Percentiles rank a stretch among this genome's conserved stretches.
These are phyloP conservation scores for Umbelopsis vinacea DNA, from an alignment of 192 early-diverging fungal species.

Conservation along the genomic window DNA sequence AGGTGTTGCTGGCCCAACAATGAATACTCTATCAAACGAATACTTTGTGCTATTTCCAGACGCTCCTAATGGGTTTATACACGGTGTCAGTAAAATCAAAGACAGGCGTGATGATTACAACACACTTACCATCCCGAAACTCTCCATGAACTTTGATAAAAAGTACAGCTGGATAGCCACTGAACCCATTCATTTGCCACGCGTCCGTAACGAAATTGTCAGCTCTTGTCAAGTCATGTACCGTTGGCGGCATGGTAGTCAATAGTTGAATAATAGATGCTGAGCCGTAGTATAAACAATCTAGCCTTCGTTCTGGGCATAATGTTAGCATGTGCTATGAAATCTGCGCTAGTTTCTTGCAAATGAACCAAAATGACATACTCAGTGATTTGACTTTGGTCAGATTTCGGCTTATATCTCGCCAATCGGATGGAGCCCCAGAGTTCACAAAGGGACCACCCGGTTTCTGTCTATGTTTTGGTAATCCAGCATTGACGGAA, in stretches of 20 bases:
- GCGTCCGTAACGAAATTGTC: conserved; percentile 50
- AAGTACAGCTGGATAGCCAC: conserved; percentile 23
- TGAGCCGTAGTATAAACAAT: conserved; percentile 13
- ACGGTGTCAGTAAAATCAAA: not conserved
- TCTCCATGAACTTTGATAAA: conserved; percentile 38
- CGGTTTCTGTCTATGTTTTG: not conserved
- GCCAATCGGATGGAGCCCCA: conserved; percentile 29
- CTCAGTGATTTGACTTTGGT: conserved; percentile 30
- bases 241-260: conserved; percentile 39
- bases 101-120: not conserved
- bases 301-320: not conserved
- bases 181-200: conserved; percentile 48
- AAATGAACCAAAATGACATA: not conserved
- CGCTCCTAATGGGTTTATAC: not conserved
- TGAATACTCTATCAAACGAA: conserved; percentile 53
- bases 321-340: not conserved
- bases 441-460: conserved; percentile 7
- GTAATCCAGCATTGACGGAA: conserved; percentile 17
- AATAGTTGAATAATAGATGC: conserved; percentile 30
- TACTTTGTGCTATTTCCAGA: conserved; percentile 22
- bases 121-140: conserved; percentile 28
- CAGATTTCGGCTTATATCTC: conserved; percentile 30
- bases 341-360: no score
- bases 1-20: conserved; percentile 47
- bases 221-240: conserved; percentile 44